Base-by-base conservation (phyloP, 768 basidiomycete genomes). In the Trametes punicea region DNA sequence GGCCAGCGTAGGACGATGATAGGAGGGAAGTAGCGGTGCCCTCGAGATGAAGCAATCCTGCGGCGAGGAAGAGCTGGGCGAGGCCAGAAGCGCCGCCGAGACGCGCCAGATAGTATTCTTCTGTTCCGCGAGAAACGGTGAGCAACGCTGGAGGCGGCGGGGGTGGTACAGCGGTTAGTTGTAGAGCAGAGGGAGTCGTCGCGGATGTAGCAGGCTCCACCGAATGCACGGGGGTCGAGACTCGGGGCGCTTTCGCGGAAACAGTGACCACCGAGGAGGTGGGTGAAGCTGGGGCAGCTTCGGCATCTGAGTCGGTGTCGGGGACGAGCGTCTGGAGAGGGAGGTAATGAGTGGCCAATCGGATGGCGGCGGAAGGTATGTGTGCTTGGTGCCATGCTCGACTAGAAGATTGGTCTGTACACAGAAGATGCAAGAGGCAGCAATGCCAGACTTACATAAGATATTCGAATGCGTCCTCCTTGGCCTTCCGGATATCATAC, bases 301-400 rank as follows among this genome's bases (percentile, higher is more conserved):
- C 51, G 16, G 54, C 41, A 29, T 56, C 51, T 10, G 60, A 38
- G 16, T 48, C 36, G 10, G 55, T 47, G n/a, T 57, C 63, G 29
- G 54, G 62, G n/a, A 62, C 49, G 2, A 62, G 51, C 23, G 76
- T 73, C 45, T 80, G 78, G 13, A 83, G 69, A 9, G 88, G 85
- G 33, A 91, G 66, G 65, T 90, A 92, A 59, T 88, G 79, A 1
- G 84, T 81, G 30, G 83, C 87, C 16, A 92, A 80, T 51, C 87
- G 83, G 77, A 91, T 87, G 3, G 87, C 87, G 0, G 90, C 83
- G 8, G 87, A 82, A 6, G 89, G 87, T 6, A 84, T 74, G 67
- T 82, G 87, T 2, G 85, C 81, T 67, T 87, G 87, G 49, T 85
- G 85, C 90, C 90, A 92, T 30, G 89, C 88, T 46, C 88, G 89